Conservation (phyloP, 768 basidiomycete species). For the Mycena latifolia region DNA sequence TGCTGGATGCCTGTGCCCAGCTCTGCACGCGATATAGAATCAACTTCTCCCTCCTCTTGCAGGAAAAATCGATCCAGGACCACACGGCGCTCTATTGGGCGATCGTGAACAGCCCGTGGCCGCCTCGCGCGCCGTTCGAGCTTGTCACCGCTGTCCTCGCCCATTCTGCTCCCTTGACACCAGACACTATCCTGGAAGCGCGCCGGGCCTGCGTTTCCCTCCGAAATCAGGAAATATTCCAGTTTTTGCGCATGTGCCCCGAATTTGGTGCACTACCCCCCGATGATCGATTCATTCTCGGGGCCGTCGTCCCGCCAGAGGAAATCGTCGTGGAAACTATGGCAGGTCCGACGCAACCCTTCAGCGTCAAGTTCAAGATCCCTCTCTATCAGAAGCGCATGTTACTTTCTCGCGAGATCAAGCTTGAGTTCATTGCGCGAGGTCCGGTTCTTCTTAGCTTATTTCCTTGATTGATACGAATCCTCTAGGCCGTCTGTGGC, state of each 20-base stretch:
- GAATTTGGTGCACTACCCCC: slow-evolving; percentile 15
- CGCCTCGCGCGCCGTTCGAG: slow-evolving; percentile 9
- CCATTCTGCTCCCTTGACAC: slow-evolving; percentile 13
- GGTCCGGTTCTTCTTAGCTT: not conserved
- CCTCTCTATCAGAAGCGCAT: slow-evolving; percentile 26
- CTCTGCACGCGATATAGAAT: slow-evolving; percentile 13
- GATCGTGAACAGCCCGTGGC: slow-evolving; percentile 19
- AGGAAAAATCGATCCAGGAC: not conserved
- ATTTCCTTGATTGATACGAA: not conserved
- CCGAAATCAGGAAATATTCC: slow-evolving; percentile 17
- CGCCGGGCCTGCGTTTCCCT: slow-evolving; percentile 19
- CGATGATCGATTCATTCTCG: slow-evolving; percentile 18
- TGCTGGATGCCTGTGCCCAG: slow-evolving; percentile 17
- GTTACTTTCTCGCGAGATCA: slow-evolving; percentile 2
- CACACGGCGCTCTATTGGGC: slow-evolving; percentile 25
- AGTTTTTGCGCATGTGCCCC: slow-evolving; percentile 15
- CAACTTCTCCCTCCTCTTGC: slow-evolving; percentile 12
- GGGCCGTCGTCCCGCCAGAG: slow-evolving; percentile 12
- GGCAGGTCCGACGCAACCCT: slow-evolving; percentile 11
- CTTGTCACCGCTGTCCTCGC: slow-evolving; percentile 12
- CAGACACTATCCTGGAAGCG: slow-evolving; percentile 14
- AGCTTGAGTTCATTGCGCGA: slow-evolving; percentile 23
- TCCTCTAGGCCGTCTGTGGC: slow-evolving; percentile 11
- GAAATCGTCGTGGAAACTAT: slow-evolving; percentile 11
- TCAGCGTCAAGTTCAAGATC: slow-evolving; percentile 26